Conservation (phyloP, 345 rosid genomes). For the Brassica nigra region DNA sequence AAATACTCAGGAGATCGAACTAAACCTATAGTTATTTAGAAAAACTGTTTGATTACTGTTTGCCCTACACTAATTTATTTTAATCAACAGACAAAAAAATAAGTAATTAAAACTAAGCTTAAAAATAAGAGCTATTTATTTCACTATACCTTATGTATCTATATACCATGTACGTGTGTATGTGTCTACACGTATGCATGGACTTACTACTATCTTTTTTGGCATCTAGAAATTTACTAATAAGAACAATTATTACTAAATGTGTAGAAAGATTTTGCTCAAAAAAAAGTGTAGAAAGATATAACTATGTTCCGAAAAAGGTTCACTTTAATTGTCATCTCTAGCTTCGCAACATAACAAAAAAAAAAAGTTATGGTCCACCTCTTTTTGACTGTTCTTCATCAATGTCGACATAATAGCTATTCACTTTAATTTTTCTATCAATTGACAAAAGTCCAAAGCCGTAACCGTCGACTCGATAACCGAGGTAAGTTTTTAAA, state of each 20-base stretch:
- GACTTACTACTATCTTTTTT: neutral
- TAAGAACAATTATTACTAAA: neutral
- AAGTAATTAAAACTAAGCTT: neutral
- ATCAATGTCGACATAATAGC: neutral
- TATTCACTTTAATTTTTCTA: no score
- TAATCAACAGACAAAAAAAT: neutral
- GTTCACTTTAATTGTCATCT: neutral
- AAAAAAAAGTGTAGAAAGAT: no score
- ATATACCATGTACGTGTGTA: neutral
- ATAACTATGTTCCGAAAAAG: no score
- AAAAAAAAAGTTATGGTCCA: neutral
- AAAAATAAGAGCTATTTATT: neutral
- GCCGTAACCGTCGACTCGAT: no score
- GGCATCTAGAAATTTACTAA: no score
- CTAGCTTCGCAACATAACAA: neutral
- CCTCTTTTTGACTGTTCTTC: conserved; percentile 1
- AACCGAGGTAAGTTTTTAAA: no score
- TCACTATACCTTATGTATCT: neutral
- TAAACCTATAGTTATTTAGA: neutral
- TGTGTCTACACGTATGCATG: neutral
- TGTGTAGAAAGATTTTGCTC: neutral
- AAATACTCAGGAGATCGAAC: neutral
- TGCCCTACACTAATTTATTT: neutral
- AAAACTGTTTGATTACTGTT: neutral
- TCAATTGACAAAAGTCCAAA: no score